Evolutionary conservation across 2,329 filamentous ascomycete genomes (phyloP), one percentile per base, ranked within the genome.

Genomic region (Phialophora expanda): DNA sequence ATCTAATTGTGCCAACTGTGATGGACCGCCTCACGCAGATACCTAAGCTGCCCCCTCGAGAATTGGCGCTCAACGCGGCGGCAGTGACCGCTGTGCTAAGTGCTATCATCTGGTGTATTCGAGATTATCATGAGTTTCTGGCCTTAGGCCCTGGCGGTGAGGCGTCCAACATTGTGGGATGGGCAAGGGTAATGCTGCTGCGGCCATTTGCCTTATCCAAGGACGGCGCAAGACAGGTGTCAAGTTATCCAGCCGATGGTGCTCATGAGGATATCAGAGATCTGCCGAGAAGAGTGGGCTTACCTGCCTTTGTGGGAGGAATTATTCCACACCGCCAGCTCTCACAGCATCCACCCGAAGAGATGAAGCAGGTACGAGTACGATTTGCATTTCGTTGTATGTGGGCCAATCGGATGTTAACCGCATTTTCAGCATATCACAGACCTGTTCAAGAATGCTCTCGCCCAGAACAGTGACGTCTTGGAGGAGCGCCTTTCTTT

Each of bases 281-380:
- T 41, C 81, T 94, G 0, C 87, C 89, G 1, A 82, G 82, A 63
- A 87, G 92, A 0, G 74, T 77, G 1, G 89, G 89, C 0, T 81
- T 84, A 0, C 85, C 90, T 0, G 92, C 92, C 0, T 75, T 77
- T 2, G 89, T 93, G 7, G 86, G 83, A 44, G 92, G 92, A 56
- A 91, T 96, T 65, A 91, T 91, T 0, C 92, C 91, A 0, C 92
- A 96, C 74, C 85, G 92, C 1, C 92, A 95, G 77, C 82, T 89
- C 14, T 85, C 90, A 75, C 91, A 96, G 74, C 83, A 83, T 48
- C 85, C 86, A 11, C 82, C 82, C 6, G 63, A 75, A 2, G 73
- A 78, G 14, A 85, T 87, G 74, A 88, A 46, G 20, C 60, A 38
- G 60, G 60, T 62, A 62, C 28, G 34, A 56, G 60, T 62, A 62